phyloP scores from a whole-genome alignment of 73 alveolate genomes.

The Paramecium primaurelia region DNA sequence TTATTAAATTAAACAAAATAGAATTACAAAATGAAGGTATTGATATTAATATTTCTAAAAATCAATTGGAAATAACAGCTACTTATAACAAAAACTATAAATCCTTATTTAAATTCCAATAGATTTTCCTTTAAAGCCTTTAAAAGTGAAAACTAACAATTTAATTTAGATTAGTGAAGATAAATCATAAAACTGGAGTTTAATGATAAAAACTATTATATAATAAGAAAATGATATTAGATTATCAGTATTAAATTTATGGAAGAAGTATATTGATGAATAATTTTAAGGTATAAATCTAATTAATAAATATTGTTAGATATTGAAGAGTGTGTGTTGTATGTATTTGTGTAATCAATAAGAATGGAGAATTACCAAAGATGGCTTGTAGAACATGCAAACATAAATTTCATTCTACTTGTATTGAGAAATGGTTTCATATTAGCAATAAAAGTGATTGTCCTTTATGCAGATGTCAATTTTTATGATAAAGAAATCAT shows the following conservation, averaged over 20 bases:
- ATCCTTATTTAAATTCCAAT: constrained; percentile 66
- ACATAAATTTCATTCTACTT: constrained; percentile 81
- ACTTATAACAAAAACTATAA: constrained; percentile 64
- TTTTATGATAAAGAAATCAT: constrained; percentile 66
- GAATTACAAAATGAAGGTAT: constrained; percentile 40
- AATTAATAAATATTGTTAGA: background rate
- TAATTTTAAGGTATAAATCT: constrained; percentile 68
- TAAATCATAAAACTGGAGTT: constrained; percentile 72
- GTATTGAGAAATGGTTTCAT: constrained; percentile 81
- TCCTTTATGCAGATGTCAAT: constrained; percentile 81
- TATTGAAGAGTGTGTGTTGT: constrained; percentile 82
- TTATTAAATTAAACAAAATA: constrained; percentile 8
- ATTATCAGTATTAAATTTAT: constrained; percentile 66
- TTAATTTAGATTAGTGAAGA: constrained; percentile 67
- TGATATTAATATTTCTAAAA: constrained; percentile 8
- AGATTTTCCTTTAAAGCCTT: constrained; percentile 73
- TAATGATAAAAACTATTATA: constrained; percentile 67
- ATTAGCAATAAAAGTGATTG: constrained; percentile 81
- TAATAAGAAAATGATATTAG: constrained; percentile 70
- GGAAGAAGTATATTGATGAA: constrained; percentile 78
- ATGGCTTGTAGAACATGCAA: constrained; percentile 85
- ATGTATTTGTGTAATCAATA: constrained; percentile 76
- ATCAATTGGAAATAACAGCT: constrained; percentile 72
- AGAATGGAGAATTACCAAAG: constrained; percentile 73
- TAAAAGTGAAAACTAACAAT: constrained; percentile 70